Evolutionary conservation across 2,329 filamentous ascomycete genomes (phyloP), one percentile per base, ranked within the genome.

Genomic region (Talaromyces funiculosus): DNA sequence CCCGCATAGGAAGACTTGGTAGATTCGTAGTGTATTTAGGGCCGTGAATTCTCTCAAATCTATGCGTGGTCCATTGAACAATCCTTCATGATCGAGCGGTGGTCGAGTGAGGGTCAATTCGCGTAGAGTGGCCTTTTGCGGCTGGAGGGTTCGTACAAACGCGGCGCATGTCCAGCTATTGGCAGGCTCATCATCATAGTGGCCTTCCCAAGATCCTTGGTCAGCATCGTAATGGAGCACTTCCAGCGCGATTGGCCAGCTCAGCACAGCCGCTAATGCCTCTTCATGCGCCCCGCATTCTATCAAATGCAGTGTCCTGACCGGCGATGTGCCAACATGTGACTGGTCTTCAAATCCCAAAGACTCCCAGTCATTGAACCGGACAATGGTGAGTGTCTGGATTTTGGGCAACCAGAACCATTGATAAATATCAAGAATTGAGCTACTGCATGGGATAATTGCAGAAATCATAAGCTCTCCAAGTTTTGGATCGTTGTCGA

Each of bases 161-260:
- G 49, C 49, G 31, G 49, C 49, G n/a, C 49, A 53, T 38, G 49
- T 53, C 49, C 49, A 53, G 49, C n/a, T 53, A 38, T 38, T 53
- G 16, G 18, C 49, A 22, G 51, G 53, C 55, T 60, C 33, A 45
- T 60, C 45, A 12, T 20, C 60, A 40, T 18, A 37, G 55, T 57
- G 18, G 35, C 55, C 53, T 3, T 37, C 45, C 64, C 63, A 65
- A 33, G 54, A 60, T 24, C 8, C 31, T 62, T 65, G 60, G 0
- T 64, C 54, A 22, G 45, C 62, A 8, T 65, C 63, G 29, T 62
- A 65, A 45, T 62, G 62, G 20, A 65, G 63, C 7, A 43, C 33
- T 57, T 65, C 56, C 55, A 66, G 40, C 24, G 60, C 62, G 18
- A 42, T 54, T 53, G 63, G 62, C 63, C 60, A 64, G 53, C 64